These are phyloP conservation scores for Ramaria rubella DNA, from an alignment of 768 basidiomycete species.

Conservation along the genomic window DNA sequence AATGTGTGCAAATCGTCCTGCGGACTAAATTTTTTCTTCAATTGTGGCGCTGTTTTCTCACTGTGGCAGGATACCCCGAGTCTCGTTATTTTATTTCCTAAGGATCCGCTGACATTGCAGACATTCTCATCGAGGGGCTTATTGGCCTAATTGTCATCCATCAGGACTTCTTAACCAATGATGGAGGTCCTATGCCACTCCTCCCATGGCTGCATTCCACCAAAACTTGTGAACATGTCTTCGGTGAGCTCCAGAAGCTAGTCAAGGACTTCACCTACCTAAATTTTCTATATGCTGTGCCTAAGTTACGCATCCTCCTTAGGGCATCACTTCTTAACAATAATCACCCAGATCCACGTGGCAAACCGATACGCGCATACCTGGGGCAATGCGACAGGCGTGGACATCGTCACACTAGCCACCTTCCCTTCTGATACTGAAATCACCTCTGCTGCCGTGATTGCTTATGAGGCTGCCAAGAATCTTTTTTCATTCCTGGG, in stretches of 20 bases:
- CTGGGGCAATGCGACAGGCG: constrained; percentile 18
- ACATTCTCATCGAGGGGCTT: constrained; percentile 26
- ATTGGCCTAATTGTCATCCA: constrained; percentile 28
- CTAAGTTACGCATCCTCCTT: constrained; percentile 17
- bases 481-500: not conserved
- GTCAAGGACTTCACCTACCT: constrained; percentile 20
- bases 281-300: constrained; percentile 18
- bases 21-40: constrained; percentile 28
- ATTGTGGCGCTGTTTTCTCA: constrained; percentile 22
- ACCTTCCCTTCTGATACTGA: constrained; percentile 19
- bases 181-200: constrained; percentile 13
- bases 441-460: constrained; percentile 13
- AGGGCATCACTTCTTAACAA: constrained; percentile 13
- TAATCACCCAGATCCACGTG: constrained; percentile 14
- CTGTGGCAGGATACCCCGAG: constrained; percentile 15
- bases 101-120: constrained; percentile 28
- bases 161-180: constrained; percentile 23
- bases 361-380: constrained; percentile 24
- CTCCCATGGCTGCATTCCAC: constrained; percentile 30
- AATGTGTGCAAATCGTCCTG: constrained; percentile 26
- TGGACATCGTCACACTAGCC: constrained; percentile 19
- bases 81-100: constrained; percentile 27
- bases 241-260: constrained; percentile 20
- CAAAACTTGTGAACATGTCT: constrained; percentile 25
- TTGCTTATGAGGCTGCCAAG: not conserved